Evolutionary conservation across 2,329 filamentous ascomycete species (phyloP), one percentile per base, ranked within the genome.

Genomic region (Xylaria sp.): DNA sequence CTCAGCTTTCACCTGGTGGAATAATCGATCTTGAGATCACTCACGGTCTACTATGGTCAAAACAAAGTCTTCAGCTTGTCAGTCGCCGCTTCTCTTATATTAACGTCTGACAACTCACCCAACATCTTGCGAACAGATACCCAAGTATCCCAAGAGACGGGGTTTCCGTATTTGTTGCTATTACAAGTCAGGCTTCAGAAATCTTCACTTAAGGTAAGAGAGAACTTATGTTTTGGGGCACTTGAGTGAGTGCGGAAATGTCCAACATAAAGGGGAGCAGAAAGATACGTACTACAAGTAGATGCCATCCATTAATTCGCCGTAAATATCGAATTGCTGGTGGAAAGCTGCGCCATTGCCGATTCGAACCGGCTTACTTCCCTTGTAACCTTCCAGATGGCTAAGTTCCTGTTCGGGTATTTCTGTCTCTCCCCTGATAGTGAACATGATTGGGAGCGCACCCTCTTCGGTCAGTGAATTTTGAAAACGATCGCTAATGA

Each of bases 371-470:
- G 92, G 92, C 56, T 81, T 85, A 76, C 91, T 93, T 30, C 87
- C 86, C 60, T 88, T 84, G 76, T 94, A 93, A 2, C 92, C 92
- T 52, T 92, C 89, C 2, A 94, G 83, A 72, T 94, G 91, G 64
- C 83, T 78, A 6, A 93, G 83, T 70, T 91, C 90, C 41, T 84
- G 74, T 78, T 93, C 91, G 0, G 91, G 90, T 43, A 94, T 91
- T 45, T 93, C 89, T 0, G 90, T 93, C 52, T 89, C 89, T 55
- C 92, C 92, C 28, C 88, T 85, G 71, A 94, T 93, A 46, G 90
- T 92, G 76, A 94, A 93, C 91, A 94, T 94, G 75, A 94, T 92
- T 13, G 92, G 92, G 41, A 94, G 80, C 0, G 86, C 88, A 34
- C 88, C 87, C 58, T 90, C 86, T 0, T 84, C 76, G 8, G 82